These are phyloP conservation scores for Leccinum boreale DNA, from an alignment of 768 basidiomycete species.

Conservation along the genomic window DNA sequence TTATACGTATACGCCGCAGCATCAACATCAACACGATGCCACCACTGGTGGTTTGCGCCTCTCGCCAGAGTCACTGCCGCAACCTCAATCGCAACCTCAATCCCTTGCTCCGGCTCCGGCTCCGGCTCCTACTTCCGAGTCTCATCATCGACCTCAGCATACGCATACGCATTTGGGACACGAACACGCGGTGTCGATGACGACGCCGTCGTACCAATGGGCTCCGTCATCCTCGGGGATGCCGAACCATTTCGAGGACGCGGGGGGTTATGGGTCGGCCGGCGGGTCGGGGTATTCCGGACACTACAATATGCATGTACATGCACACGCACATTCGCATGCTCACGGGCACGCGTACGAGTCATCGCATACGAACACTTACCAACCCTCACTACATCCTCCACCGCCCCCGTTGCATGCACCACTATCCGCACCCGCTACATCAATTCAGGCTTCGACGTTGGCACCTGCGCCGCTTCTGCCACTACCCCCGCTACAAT, in stretches of 20 bases:
- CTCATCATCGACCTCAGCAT: background rate
- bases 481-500: background rate
- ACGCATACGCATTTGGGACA: slow-evolving; percentile 16
- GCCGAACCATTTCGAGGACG: slow-evolving; percentile 2
- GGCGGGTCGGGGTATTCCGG: background rate
- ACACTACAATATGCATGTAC: background rate
- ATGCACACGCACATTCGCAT: slow-evolving; percentile 13
- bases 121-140: background rate
- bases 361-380: background rate
- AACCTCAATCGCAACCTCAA: background rate
- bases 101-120: background rate
- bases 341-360: background rate
- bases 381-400: background rate
- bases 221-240: background rate
- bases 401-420: background rate
- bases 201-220: slow-evolving; percentile 19
- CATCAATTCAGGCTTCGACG: background rate
- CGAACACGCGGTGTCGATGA: slow-evolving; percentile 8
- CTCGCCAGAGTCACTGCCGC: background rate
- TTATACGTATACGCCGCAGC: slow-evolving; percentile 25
- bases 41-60: background rate
- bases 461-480: background rate
- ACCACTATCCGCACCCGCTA: background rate
- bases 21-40: slow-evolving; percentile 4
- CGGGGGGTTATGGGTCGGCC: background rate